phyloP scores from a whole-genome alignment of 2,329 filamentous ascomycete genomes.

The Aspergillus persii region DNA sequence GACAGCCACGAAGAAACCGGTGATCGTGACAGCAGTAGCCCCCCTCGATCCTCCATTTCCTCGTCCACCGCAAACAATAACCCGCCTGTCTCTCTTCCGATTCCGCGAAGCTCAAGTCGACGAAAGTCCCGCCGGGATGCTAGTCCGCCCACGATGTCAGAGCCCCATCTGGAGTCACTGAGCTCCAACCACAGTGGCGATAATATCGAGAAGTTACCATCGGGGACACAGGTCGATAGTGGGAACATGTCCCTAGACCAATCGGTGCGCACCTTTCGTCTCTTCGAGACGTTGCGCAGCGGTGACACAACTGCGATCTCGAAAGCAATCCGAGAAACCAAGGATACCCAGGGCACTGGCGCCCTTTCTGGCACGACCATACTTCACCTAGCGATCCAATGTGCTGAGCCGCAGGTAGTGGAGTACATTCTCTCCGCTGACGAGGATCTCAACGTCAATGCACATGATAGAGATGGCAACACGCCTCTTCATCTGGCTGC shows the following conservation, averaged over 20 bases:
- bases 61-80: conserved; percentile 25
- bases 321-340: conserved; percentile 67
- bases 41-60: conserved; percentile 24
- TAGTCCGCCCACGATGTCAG: conserved; percentile 19
- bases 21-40: conserved; percentile 22
- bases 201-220: conserved; percentile 33
- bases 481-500: conserved; percentile 88
- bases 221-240: conserved; percentile 31
- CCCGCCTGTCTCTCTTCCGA: conserved; percentile 30
- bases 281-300: conserved; percentile 87
- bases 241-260: conserved; percentile 70
- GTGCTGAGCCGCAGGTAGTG: conserved; percentile 86
- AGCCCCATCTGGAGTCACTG: conserved; percentile 24
- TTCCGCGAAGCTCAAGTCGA: conserved; percentile 30
- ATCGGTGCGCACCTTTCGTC: conserved; percentile 88
- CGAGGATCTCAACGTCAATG: conserved; percentile 77
- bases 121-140: conserved; percentile 28
- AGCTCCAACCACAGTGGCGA: conserved; percentile 25
- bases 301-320: conserved; percentile 90
- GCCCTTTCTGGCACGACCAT: conserved; percentile 72
- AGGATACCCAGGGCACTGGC: conserved; percentile 50
- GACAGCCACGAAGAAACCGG: conserved; percentile 33
- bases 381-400: conserved; percentile 91
- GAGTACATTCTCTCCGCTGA: conserved; percentile 85
- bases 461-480: conserved; percentile 89